phyloP scores from a whole-genome alignment of 2,329 filamentous ascomycete species.

The Neopestalotiopsis rosae region DNA sequence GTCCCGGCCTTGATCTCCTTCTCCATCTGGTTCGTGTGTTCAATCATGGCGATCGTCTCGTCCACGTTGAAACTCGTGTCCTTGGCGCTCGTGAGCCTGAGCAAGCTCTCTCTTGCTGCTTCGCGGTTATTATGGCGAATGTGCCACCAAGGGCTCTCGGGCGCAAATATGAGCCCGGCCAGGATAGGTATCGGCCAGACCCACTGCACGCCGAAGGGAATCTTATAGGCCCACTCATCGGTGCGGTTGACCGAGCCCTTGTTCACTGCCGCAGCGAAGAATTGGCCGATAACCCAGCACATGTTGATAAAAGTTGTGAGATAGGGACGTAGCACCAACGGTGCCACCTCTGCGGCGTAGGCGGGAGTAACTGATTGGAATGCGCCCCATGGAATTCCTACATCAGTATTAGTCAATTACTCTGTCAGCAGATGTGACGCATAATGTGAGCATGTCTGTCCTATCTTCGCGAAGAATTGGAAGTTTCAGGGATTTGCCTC shows the following conservation, averaged over 20 bases:
- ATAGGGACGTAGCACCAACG: conserved; percentile 54
- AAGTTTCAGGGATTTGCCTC: too few relatives aligned
- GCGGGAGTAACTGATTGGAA: conserved; percentile 58
- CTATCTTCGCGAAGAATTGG: too few relatives aligned
- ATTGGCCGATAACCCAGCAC: conserved; percentile 62
- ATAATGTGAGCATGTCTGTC: too few relatives aligned
- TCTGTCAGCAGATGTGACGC: background rate
- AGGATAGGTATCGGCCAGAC: conserved; percentile 55
- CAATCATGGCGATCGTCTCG: conserved; percentile 57
- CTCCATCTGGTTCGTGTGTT: conserved; percentile 58
- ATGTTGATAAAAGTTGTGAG: conserved; percentile 62
- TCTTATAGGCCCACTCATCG: conserved; percentile 54
- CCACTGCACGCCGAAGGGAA: conserved; percentile 59
- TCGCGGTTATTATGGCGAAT: conserved; percentile 48
- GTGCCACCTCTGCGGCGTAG: conserved; percentile 59
- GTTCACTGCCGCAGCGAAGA: conserved; percentile 54
- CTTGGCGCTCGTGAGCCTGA: conserved; percentile 46
- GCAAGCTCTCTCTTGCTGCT: conserved; percentile 46
- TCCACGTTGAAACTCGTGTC: conserved; percentile 48
- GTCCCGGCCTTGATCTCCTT: conserved; percentile 47
- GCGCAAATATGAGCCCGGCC: conserved; percentile 49
- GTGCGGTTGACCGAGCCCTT: conserved; percentile 43
- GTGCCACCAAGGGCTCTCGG: conserved; percentile 58
- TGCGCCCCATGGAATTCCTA: conserved; percentile 58
- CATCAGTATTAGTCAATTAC: conserved; percentile 11